Base-by-base conservation (phyloP, 768 basidiomycete species). In the Pleurotus giganteus region DNA sequence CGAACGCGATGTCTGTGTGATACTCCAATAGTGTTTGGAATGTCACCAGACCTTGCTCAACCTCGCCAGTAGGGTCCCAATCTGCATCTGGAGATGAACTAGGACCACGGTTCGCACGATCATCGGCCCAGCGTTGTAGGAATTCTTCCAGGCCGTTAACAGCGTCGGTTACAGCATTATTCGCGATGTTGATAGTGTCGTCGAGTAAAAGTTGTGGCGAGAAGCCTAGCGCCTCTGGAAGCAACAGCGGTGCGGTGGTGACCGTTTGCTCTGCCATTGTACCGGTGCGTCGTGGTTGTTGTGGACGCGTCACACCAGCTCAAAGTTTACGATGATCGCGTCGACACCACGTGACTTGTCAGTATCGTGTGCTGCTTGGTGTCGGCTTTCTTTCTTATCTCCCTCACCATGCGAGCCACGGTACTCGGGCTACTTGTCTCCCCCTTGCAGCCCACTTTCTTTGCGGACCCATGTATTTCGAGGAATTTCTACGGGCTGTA, bases 11-110 rank as follows among this genome's bases (percentile, higher is more conserved):
- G 64, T 97, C 94, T 41, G 90, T 86, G 60, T 94, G 93, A 53
- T 84, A 84, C 64, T 94, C 91, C 12, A 97, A 77, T 41, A 95
- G 77, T 0, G 94, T 94, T 67, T 95, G 91, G 59, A 96, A 91
- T 21, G 89, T 80, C 47, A 91, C 87, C 1, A 94, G 71, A 1
- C 92, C 93, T 70, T 91, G 84, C 60, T 88, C 85, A 19, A 89
- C 77, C 57, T 90, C 88, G 55, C 86, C 82, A 11, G 76, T 84
- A 62, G 77, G 80, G 56, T 84, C 86, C 73, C 80, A 81, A 15
- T 79, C 59, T 12, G 75, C 47, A 65, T 65, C 61, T 1, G n/a
- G 47, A 2, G 47, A 21, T 7, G 57, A 47, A n/a, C 21, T 23
- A 9, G 21, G 31, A 31, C 73, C 63, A 37, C 72, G 69, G 52